Evolutionary conservation across 2,329 filamentous ascomycete genomes (phyloP).

Genomic region (Nemania diffusa): DNA sequence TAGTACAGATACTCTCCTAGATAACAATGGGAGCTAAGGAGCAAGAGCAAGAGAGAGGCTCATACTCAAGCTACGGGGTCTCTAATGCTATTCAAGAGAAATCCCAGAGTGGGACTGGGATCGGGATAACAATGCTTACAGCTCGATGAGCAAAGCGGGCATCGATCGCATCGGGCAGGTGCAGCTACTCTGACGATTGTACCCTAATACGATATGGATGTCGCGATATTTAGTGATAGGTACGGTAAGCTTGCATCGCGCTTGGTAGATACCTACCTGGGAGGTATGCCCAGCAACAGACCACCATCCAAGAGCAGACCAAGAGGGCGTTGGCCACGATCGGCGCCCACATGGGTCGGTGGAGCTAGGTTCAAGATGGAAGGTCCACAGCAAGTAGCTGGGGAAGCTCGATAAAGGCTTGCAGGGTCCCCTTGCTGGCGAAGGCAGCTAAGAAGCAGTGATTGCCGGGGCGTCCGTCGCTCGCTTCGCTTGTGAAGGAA

Average conservation of each 20-base stretch:
- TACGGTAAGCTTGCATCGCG: slow-evolving; percentile 18
- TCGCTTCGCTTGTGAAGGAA: not conserved
- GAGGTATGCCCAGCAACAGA: slow-evolving; percentile 11
- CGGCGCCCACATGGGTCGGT: slow-evolving; percentile 13
- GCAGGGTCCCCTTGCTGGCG: slow-evolving; percentile 22
- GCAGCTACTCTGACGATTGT: slow-evolving; percentile 11
- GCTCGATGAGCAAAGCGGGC: slow-evolving; percentile 24
- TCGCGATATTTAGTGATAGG: slow-evolving; percentile 6
- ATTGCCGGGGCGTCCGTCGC: slow-evolving; percentile 1
- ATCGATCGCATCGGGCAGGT: slow-evolving; percentile 33
- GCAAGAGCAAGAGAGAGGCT: slow-evolving; percentile 22
- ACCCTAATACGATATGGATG: slow-evolving; percentile 17
- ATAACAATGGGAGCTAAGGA: slow-evolving; percentile 20
- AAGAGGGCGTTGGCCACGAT: slow-evolving; percentile 22
- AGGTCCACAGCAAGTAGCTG: slow-evolving; percentile 36
- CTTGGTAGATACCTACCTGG: not conserved
- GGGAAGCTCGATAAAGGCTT: slow-evolving; percentile 28
- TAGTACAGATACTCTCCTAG: slow-evolving; percentile 21
- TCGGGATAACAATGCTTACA: slow-evolving; percentile 12
- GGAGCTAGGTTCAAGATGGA: slow-evolving; percentile 41
- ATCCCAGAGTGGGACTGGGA: slow-evolving; percentile 7
- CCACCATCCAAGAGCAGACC: not conserved
- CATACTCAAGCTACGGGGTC: slow-evolving; percentile 7
- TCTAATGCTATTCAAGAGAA: slow-evolving; percentile 8
- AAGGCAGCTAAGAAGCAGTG: not conserved